Evolutionary conservation across 345 rosid species (phyloP).

Genomic region (Cardamine chenopodiifolia): DNA sequence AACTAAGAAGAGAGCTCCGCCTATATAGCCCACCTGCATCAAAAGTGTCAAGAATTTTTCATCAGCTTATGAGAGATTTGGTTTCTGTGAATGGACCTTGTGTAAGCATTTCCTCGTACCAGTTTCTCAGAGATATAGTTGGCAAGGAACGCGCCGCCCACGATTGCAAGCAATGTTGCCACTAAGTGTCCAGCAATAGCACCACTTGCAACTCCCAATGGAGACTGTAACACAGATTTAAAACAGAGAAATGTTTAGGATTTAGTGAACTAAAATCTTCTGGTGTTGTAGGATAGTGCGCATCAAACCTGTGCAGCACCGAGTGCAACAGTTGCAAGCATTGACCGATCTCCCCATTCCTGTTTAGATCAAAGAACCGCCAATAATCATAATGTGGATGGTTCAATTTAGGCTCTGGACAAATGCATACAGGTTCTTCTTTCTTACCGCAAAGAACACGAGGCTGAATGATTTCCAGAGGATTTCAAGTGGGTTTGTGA

Average conservation of each 20-base stretch:
- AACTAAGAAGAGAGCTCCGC: conserved; percentile 83
- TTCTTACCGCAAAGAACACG: conserved; percentile 89
- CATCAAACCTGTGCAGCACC: conserved; percentile 87
- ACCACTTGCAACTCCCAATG: conserved; percentile 97
- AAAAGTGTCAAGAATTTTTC: conserved; percentile 28
- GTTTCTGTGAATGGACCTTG: conserved; percentile 8
- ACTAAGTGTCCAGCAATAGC: conserved; percentile 93
- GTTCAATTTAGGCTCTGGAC: not conserved
- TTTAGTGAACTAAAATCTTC: not conserved
- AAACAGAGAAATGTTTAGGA: not conserved
- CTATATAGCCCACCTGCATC: conserved; percentile 83
- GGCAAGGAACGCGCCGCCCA: conserved; percentile 95
- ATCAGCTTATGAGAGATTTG: conserved; percentile 18
- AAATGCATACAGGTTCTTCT: not conserved
- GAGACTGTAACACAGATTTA: conserved; percentile 54
- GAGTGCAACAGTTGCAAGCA: conserved; percentile 98
- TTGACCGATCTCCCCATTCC: conserved; percentile 99
- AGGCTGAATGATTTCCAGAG: conserved; percentile 97
- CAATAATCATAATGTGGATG: not conserved
- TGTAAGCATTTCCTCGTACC: conserved; percentile 48
- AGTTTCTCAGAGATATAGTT: conserved; percentile 92
- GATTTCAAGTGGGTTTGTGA: conserved; percentile 86
- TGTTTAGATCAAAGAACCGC: conserved; percentile 26
- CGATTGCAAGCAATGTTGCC: conserved; percentile 78
- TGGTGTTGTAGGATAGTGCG: not conserved